These are phyloP conservation scores for Luvunga scandens DNA, from an alignment of 345 rosid genomes.

Conservation along the genomic window DNA sequence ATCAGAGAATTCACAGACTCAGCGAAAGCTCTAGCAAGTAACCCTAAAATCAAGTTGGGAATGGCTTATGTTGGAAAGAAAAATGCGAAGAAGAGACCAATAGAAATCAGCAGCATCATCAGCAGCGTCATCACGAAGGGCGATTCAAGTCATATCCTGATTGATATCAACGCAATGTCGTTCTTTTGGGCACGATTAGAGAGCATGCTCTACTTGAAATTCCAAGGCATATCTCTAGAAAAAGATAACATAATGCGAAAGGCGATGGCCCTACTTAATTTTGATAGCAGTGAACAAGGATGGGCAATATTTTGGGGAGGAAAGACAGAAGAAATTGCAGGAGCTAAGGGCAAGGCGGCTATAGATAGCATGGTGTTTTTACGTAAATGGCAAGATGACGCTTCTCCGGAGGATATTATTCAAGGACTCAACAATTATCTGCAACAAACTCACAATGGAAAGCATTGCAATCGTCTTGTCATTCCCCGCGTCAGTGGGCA, in stretches of 20 bases:
- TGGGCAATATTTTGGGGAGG: slow-evolving; percentile 33
- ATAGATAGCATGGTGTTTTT: slow-evolving; percentile 6
- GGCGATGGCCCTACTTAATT: slow-evolving; percentile 27
- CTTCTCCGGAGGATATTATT: background rate
- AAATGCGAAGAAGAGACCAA: slow-evolving; percentile 20
- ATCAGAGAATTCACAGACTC: slow-evolving; percentile 26
- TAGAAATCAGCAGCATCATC: background rate
- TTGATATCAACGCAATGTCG: slow-evolving; percentile 7
- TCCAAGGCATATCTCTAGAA: slow-evolving; percentile 18
- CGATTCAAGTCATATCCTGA: slow-evolving; percentile 17
- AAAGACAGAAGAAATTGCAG: background rate
- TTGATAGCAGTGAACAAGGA: slow-evolving; percentile 27
- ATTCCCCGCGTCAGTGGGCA: slow-evolving; percentile 22
- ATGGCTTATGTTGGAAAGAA: slow-evolving; percentile 35
- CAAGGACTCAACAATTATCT: slow-evolving; percentile 3
- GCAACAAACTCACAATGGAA: background rate
- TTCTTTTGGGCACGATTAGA: slow-evolving; percentile 41
- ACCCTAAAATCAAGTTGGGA: slow-evolving; percentile 16
- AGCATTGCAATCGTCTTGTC: slow-evolving; percentile 33
- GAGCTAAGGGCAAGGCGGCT: slow-evolving; percentile 15
- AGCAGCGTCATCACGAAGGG: background rate
- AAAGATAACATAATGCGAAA: slow-evolving; percentile 30
- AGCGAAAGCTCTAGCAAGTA: slow-evolving; percentile 8
- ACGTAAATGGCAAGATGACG: background rate
- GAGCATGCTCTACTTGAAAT: slow-evolving; percentile 32